Evolutionary conservation across 2,329 filamentous ascomycete species (phyloP), one percentile per base, ranked within the genome.

Genomic region (Exophiala bonariae): DNA sequence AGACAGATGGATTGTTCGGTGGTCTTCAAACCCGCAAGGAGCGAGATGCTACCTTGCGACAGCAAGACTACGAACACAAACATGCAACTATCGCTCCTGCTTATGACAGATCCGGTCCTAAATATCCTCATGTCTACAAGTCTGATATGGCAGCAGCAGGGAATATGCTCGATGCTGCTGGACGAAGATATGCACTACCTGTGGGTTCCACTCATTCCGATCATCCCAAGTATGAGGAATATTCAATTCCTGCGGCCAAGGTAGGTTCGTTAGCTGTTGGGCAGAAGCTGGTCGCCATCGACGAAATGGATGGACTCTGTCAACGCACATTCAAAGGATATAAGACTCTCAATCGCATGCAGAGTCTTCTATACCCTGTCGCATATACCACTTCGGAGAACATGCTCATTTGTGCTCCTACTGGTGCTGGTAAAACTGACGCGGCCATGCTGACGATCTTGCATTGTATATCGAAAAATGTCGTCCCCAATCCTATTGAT

Each of bases 391-490:
- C 89, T 2, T 96, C 84, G 62, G 93, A 99, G 70, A 99, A 99
- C 59, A 96, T 99, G 92, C 81, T 99, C 41, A 95, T 99, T 50
- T 99, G 93, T 68, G 93, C 93, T 17, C 93, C 93, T 3, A 99
- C 93, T 44, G 93, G 93, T 81, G 91, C 91, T 52, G 93, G 93
- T 82, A 99, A 99, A 78, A 99, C 93, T 1, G 93, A 99, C 69
- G 93, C 92, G 22, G 95, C 93, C 7, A 95, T 99, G 91, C 78
- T 99, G 58, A 93, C 95, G 0, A 89, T 99, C 48, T 75, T 99
- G 49, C 95, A 96, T 64, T 87, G 88, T 0, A 84, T 99, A 47
- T 83, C 87, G 2, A 91, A 95, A 65, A 92, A 97, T 61, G 80
- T 88, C 18, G 75, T 78, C 1, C 92, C 93, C 0, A 90, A 83